Percentiles rank a stretch among this genome's conserved stretches.
These are phyloP conservation scores for Lindgomyces ingoldianus DNA, from an alignment of 495 filamentous ascomycete species.

Conservation along the genomic window DNA sequence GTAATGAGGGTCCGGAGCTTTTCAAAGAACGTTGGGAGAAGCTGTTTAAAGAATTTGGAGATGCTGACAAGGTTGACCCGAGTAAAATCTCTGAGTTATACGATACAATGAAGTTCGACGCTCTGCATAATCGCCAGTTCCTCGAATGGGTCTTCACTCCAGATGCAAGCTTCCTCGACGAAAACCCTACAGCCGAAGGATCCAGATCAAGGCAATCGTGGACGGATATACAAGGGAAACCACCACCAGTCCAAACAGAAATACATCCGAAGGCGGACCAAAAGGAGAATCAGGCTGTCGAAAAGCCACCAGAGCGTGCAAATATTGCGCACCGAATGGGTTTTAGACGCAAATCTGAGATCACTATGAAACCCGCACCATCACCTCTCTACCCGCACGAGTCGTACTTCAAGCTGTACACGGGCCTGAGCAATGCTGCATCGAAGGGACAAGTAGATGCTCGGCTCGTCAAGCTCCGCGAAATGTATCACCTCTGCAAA, in stretches of 20 bases:
- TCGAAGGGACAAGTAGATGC: slow-evolving; percentile 81
- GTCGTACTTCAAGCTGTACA: slow-evolving; percentile 86
- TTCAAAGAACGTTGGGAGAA: slow-evolving; percentile 99
- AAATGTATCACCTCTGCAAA: slow-evolving; percentile 90
- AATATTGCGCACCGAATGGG: slow-evolving; percentile 47
- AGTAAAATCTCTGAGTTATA: slow-evolving; percentile 98
- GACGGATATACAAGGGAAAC: slow-evolving; percentile 23
- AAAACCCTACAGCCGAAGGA: slow-evolving; percentile 49
- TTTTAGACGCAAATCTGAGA: slow-evolving; percentile 44
- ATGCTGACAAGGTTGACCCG: slow-evolving; percentile 95
- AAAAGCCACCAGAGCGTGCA: slow-evolving; percentile 19
- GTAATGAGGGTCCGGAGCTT: slow-evolving; percentile 88
- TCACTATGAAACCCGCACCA: slow-evolving; percentile 9
- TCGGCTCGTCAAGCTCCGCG: slow-evolving; percentile 81
- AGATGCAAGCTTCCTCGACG: slow-evolving; percentile 63
- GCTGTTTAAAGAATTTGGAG: slow-evolving; percentile 93
- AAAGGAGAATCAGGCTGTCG: slow-evolving; percentile 16
- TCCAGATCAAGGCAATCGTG: slow-evolving; percentile 9
- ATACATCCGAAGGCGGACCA: slow-evolving; percentile 21
- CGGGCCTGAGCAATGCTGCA: slow-evolving; percentile 59
- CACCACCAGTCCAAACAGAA: background rate
- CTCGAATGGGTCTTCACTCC: slow-evolving; percentile 98
- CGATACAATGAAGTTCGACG: slow-evolving; percentile 99
- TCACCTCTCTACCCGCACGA: slow-evolving; percentile 40
- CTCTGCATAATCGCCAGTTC: slow-evolving; percentile 92